These are phyloP conservation scores for Papiliotrema flavescens DNA, from an alignment of 1,284 basidiomycete species.

Conservation along the genomic window DNA sequence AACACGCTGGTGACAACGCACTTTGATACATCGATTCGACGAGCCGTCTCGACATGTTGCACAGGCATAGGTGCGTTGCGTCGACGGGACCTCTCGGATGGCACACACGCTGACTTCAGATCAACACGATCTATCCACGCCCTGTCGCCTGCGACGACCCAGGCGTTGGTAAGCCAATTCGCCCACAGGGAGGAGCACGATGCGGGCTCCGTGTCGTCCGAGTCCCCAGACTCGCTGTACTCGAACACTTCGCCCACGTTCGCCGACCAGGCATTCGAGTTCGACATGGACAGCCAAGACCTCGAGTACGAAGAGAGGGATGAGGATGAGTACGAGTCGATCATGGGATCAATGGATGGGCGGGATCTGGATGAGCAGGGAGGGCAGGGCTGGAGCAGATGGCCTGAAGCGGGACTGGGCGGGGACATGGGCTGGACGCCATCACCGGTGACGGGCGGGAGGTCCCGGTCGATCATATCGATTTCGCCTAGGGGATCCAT, in stretches of 20 bases:
- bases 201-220: constrained; percentile 15
- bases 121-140: constrained; percentile 1
- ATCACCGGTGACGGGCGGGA: not conserved
- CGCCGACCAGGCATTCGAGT: constrained; percentile 25
- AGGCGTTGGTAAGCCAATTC: constrained; percentile 10
- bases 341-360: constrained; percentile 11
- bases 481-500: constrained; percentile 19
- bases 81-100: no score
- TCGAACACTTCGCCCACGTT: constrained; percentile 26
- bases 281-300: constrained; percentile 4
- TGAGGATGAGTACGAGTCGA: constrained; percentile 22
- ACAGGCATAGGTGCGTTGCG: no score
- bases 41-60: no score
- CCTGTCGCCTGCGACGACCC: constrained; percentile 9
- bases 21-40: no score
- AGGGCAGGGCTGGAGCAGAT: constrained; percentile 21
- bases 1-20: no score
- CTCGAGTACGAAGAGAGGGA: constrained; percentile 9
- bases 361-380: constrained; percentile 1
- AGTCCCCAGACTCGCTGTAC: constrained; percentile 36
- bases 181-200: constrained; percentile 10
- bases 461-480: constrained; percentile 27
- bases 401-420: constrained; percentile 13
- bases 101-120: no score
- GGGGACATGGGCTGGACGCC: constrained; percentile 16